Evolutionary conservation across 495 filamentous ascomycete species (phyloP).

Genomic region (Aspergillus carlsbadensis): DNA sequence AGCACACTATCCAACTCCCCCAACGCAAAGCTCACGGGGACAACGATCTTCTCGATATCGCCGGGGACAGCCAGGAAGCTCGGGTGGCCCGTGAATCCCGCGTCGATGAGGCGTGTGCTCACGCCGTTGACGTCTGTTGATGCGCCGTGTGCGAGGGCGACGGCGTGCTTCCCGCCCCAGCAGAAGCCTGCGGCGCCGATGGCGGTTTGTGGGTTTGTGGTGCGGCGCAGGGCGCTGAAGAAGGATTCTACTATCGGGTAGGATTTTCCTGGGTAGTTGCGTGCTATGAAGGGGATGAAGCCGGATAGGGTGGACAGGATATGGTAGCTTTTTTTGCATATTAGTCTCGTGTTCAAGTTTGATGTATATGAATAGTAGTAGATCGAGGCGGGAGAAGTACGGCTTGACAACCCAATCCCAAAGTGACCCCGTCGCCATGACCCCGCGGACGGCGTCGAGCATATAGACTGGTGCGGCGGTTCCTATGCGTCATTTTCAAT

Average conservation of each 20-base stretch:
- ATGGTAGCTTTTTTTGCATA: constrained; percentile 16
- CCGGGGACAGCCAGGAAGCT: constrained; percentile 47
- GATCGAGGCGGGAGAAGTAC: constrained; percentile 9
- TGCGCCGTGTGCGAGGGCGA: constrained; percentile 38
- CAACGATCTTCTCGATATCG: constrained; percentile 51
- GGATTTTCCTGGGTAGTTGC: constrained; percentile 31
- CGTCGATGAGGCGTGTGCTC: constrained; percentile 45
- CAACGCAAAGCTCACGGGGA: constrained; percentile 55
- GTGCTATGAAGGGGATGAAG: constrained; percentile 35
- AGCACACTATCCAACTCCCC: constrained; percentile 48
- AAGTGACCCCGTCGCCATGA: constrained; percentile 6
- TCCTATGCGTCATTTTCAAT: too few species aligned
- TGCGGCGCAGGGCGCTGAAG: constrained; percentile 42
- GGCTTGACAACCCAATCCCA: constrained; percentile 19
- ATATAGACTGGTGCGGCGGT: constrained; percentile 14
- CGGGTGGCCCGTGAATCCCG: constrained; percentile 56
- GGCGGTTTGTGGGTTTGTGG: constrained; percentile 23
- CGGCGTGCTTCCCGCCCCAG: constrained; percentile 57
- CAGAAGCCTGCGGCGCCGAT: constrained; percentile 57
- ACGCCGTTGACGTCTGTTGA: constrained; percentile 2
- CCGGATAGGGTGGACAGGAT: constrained; percentile 13
- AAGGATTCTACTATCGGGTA: constrained; percentile 48
- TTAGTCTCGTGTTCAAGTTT: not conserved
- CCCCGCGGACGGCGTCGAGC: constrained; percentile 9
- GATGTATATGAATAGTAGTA: not conserved